These are phyloP conservation scores for Irpex sp. DNA, from an alignment of 1,284 basidiomycete genomes.

Conservation along the genomic window DNA sequence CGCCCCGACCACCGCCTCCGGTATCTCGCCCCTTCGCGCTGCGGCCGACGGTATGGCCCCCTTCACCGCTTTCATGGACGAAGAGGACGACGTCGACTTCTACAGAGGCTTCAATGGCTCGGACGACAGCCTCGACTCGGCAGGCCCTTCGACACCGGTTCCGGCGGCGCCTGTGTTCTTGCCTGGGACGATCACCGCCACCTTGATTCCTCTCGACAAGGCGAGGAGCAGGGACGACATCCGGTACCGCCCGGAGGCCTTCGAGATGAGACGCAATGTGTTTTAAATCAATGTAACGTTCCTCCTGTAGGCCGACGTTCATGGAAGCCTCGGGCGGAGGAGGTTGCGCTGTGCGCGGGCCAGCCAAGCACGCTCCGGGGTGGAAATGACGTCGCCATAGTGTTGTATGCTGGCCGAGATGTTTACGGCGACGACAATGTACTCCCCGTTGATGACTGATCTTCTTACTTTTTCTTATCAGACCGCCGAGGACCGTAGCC, in stretches of 20 bases:
- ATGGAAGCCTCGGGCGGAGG: background rate
- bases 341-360: background rate
- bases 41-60: background rate
- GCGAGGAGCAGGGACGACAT: constrained; percentile 8
- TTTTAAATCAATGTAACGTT: background rate
- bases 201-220: constrained; percentile 8
- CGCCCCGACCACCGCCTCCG: too few species aligned
- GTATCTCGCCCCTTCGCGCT: background rate
- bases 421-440: background rate
- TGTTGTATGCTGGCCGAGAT: background rate
- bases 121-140: background rate
- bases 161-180: constrained; percentile 1
- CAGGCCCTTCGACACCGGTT: background rate
- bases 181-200: constrained; percentile 6
- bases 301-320: background rate
- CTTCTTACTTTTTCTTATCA: background rate
- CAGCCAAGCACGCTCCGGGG: background rate
- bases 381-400: background rate
- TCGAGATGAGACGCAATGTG: constrained; percentile 8
- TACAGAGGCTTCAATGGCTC: background rate
- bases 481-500: background rate
- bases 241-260: constrained; percentile 13
- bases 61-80: constrained; percentile 1
- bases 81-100: background rate
- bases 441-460: background rate